phyloP scores from a whole-genome alignment of 2,329 filamentous ascomycete species.

The Fusarium sp. region DNA sequence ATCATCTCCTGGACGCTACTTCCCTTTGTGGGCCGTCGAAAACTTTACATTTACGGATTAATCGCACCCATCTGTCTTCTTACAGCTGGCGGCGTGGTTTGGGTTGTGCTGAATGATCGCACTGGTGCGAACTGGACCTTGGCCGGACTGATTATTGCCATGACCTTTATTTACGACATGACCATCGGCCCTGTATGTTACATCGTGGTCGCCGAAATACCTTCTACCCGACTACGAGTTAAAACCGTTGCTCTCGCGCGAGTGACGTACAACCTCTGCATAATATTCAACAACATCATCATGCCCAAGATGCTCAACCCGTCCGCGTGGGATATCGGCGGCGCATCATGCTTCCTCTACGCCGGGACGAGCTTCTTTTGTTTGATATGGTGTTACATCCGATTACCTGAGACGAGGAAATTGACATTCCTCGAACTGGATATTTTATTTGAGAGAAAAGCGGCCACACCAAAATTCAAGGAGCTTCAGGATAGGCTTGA shows the following conservation, averaged over 20 bases:
- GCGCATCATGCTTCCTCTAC: slow-evolving; percentile 43
- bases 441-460: slow-evolving; percentile 44
- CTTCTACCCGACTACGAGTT: slow-evolving; percentile 52
- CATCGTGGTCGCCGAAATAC: slow-evolving; percentile 53
- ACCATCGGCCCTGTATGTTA: slow-evolving; percentile 45
- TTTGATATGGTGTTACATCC: slow-evolving; percentile 44
- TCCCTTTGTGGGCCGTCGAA: slow-evolving; percentile 53
- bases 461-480: slow-evolving; percentile 48
- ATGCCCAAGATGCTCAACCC: slow-evolving; percentile 47
- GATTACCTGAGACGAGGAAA: slow-evolving; percentile 45
- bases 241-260: slow-evolving; percentile 55
- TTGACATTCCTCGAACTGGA: slow-evolving; percentile 44
- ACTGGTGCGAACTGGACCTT: slow-evolving; percentile 49
- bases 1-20: slow-evolving; percentile 55
- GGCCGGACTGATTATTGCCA: slow-evolving; percentile 53
- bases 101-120: slow-evolving; percentile 43
- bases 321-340: slow-evolving; percentile 41
- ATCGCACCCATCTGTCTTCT: slow-evolving; percentile 45
- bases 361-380: slow-evolving; percentile 35
- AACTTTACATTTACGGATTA: slow-evolving; percentile 54
- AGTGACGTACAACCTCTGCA: slow-evolving; percentile 38
- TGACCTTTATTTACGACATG: slow-evolving; percentile 52
- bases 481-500: slow-evolving; percentile 38
- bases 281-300: slow-evolving; percentile 44
- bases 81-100: slow-evolving; percentile 53